Percentiles rank a stretch among this genome's conserved stretches.
Evolutionary conservation across 257 asterid species (phyloP).

Genomic region (Plantago ovata): DNA sequence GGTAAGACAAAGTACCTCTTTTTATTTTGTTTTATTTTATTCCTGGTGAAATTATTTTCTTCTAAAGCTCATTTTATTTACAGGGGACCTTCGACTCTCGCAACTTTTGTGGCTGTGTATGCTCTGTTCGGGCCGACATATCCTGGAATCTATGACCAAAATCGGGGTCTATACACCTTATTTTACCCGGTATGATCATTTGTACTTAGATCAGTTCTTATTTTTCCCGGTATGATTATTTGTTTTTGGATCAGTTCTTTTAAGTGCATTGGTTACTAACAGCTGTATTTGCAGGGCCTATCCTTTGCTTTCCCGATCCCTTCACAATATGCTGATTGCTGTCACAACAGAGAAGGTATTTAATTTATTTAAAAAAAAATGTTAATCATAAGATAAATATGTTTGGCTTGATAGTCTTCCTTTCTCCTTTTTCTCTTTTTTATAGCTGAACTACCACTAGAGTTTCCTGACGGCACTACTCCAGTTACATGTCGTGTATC

Average conservation of each 20-base stretch:
- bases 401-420: too few species aligned
- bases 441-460: slow-evolving; percentile 76
- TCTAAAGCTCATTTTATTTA: slow-evolving; percentile 26
- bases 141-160: slow-evolving; percentile 81
- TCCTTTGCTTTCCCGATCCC: slow-evolving; percentile 87
- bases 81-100: slow-evolving; percentile 77
- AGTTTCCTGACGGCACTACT: slow-evolving; percentile 89
- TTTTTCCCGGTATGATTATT: slow-evolving; percentile 70
- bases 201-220: too few species aligned
- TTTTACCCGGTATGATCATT: slow-evolving; percentile 70
- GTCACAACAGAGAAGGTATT: slow-evolving; percentile 42
- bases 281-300: slow-evolving; percentile 51
- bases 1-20: slow-evolving; percentile 38
- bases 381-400: too few species aligned
- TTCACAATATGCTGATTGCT: slow-evolving; percentile 63
- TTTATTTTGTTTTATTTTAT: background rate
- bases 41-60: background rate
- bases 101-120: slow-evolving; percentile 85
- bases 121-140: slow-evolving; percentile 83
- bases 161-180: slow-evolving; percentile 66
- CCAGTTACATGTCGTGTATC: slow-evolving; percentile 83
- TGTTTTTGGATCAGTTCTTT: slow-evolving; percentile 1
- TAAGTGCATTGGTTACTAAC: slow-evolving; percentile 7
- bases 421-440: slow-evolving; percentile 5
- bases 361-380: background rate